A percentile compares a stretch with the other conserved stretches of the same genome.
Evolutionary conservation across 441 rosid genomes (phyloP).

Genomic region (Gossypium lobatum): DNA sequence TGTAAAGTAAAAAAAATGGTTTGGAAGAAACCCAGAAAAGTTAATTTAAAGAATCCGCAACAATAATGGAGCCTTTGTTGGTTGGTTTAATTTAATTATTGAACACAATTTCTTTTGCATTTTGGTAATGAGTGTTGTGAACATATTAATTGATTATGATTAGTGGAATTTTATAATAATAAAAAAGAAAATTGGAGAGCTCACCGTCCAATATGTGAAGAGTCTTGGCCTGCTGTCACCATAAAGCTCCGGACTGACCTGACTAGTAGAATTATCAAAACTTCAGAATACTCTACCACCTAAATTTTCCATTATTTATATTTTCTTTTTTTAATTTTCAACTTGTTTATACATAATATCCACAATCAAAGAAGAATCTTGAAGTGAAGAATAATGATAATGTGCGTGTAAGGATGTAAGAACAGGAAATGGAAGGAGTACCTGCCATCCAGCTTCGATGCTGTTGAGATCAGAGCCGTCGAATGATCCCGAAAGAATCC

Average conservation of each 20-base stretch:
- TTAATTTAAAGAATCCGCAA: constrained; percentile 2
- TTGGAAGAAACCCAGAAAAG: not conserved
- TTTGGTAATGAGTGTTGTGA: not conserved
- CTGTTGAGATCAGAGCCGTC: constrained; percentile 77
- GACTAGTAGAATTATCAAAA: constrained; percentile 71
- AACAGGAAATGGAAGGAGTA: constrained; percentile 37
- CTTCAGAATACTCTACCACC: constrained; percentile 35
- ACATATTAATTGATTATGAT: too few relatives aligned
- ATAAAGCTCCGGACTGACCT: constrained; percentile 90
- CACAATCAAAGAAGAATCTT: not conserved
- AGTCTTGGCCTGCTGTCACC: constrained; percentile 70
- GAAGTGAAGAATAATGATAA: not conserved
- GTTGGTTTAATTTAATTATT: constrained; percentile 1
- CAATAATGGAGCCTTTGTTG: constrained; percentile 1
- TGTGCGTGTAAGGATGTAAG: constrained; percentile 27
- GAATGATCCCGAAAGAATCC: constrained; percentile 73
- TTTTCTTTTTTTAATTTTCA: too few relatives aligned
- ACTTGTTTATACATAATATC: not conserved
- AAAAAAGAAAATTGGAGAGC: constrained; percentile 10
- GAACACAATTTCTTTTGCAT: not conserved
- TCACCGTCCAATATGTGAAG: constrained; percentile 74
- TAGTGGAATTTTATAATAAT: too few relatives aligned
- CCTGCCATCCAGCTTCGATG: constrained; percentile 88
- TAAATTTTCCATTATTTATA: not conserved
- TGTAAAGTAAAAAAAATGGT: not conserved